Evolutionary conservation across 2,329 filamentous ascomycete species (phyloP), one percentile per base, ranked within the genome.

Genomic region (Trichophaea hybrida): DNA sequence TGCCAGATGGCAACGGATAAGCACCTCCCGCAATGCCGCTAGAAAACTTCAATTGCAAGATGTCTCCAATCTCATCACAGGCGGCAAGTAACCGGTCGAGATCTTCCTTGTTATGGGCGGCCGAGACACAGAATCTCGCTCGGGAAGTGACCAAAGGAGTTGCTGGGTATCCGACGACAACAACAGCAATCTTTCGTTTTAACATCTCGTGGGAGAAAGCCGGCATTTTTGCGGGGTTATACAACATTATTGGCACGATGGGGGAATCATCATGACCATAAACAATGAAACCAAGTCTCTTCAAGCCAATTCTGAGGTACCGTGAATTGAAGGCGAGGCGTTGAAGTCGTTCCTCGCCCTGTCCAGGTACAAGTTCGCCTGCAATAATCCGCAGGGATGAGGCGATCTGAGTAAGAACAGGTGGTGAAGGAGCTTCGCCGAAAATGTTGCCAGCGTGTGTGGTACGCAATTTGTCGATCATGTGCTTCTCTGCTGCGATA

Each of bases 121-220:
- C 84, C 2, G 89, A 95, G 57, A 98, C 83, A 71, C 93, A 98
- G 80, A 98, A 96, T 52, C 93, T 86, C 55, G 88, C 93, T 65
- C 93, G 86, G 17, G 91, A 96, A 63, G 87, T 94, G 68, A 97
- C 94, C 50, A 98, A 80, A 1, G 93, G 93, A 1, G 93, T 98
- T 6, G 91, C 93, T 5, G 93, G 93, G 71, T 98, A 98, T 56
- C 91, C 93, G 63, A 98, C 93, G 50, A 98, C 88, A 43, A 98
- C 93, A 55, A 97, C 88, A 0, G 91, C 93, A 68, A 98, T 97
- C 74, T 96, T 97, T 70, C 93, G 88, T 75, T 87, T 88, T 62
- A 97, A 81, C 93, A 98, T 97, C 73, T 97, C 93, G 71, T 95
- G 93, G 54, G 89, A 96, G 74, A 98, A 98, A 61, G 93, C 91